Evolutionary conservation across 2,329 filamentous ascomycete genomes (phyloP).

Genomic region (Xylaria sp.): DNA sequence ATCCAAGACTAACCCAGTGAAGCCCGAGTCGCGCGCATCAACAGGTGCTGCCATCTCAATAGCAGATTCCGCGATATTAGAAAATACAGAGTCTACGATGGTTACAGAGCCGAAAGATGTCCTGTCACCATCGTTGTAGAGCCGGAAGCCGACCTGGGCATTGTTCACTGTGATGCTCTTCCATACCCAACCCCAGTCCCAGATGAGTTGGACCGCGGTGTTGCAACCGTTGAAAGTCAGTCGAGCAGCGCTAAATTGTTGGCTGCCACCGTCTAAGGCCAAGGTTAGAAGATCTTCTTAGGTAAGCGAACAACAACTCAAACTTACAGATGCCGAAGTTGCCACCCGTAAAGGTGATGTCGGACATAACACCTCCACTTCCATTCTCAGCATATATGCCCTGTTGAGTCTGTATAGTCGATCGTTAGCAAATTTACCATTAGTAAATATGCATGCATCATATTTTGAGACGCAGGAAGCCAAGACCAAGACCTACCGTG

Average conservation of each 20-base stretch:
- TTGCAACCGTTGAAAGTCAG: conserved; percentile 61
- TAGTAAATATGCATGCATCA: neutral
- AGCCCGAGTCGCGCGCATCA: conserved; percentile 16
- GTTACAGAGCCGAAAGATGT: conserved; percentile 23
- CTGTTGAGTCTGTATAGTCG: conserved; percentile 51
- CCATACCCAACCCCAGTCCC: conserved; percentile 82
- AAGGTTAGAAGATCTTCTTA: conserved; percentile 71
- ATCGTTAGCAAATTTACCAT: neutral
- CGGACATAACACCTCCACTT: conserved; percentile 73
- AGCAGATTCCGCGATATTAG: conserved; percentile 21
- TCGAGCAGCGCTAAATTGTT: conserved; percentile 56
- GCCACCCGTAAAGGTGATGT: conserved; percentile 77
- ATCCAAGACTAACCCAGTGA: conserved; percentile 27
- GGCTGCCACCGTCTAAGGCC: conserved; percentile 61
- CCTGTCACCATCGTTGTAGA: conserved; percentile 54
- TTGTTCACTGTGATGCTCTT: conserved; percentile 72
- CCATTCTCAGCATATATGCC: conserved; percentile 73
- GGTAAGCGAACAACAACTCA: conserved; percentile 50
- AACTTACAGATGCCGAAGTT: conserved; percentile 72
- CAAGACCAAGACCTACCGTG: conserved; percentile 24
- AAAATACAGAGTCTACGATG: conserved; percentile 21
- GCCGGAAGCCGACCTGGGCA: conserved; percentile 68
- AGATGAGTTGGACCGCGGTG: conserved; percentile 73
- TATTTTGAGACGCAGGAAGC: neutral
- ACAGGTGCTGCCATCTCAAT: conserved; percentile 23